A percentile compares a stretch with the other conserved stretches of the same genome.
Conservation (phyloP, 192 early-diverging fungal species). For the Hyaloraphidium curvatum region DNA sequence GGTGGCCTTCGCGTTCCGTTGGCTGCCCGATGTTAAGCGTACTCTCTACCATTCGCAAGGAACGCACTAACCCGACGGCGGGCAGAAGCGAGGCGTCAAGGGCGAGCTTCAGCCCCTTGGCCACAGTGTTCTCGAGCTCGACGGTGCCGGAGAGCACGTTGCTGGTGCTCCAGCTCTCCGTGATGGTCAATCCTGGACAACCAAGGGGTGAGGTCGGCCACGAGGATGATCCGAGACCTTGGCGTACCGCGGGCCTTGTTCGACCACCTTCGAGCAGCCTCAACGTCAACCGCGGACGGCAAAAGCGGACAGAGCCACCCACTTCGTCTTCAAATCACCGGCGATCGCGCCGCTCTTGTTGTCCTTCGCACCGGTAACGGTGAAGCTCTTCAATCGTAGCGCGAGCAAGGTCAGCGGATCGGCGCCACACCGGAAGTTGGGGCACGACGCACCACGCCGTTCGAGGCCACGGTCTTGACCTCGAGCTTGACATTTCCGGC, state of each 20-base stretch:
- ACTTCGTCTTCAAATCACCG: constrained; percentile 97
- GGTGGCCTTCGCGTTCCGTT: constrained; percentile 46
- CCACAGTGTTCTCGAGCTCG: constrained; percentile 83
- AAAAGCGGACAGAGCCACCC: constrained; percentile 49
- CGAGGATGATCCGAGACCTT: neutral
- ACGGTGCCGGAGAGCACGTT: constrained; percentile 83
- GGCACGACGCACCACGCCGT: constrained; percentile 71
- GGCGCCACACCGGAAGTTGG: neutral
- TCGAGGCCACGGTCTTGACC: constrained; percentile 86
- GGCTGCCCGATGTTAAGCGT: neutral
- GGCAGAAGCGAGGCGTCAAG: constrained; percentile 66
- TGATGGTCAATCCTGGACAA: constrained; percentile 54
- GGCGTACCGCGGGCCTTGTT: too few relatives aligned
- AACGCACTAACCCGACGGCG: constrained; percentile 33
- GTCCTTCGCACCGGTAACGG: constrained; percentile 82
- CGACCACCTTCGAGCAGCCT: too few relatives aligned
- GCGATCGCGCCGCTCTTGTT: constrained; percentile 85
- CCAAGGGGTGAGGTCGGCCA: neutral
- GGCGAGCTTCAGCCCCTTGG: constrained; percentile 94
- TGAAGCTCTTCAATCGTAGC: constrained; percentile 81
- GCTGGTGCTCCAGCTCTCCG: constrained; percentile 89
- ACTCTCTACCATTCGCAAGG: neutral
- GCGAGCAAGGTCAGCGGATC: neutral
- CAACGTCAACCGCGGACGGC: too few relatives aligned
- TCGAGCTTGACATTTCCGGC: constrained; percentile 86